Evolutionary conservation across 768 basidiomycete genomes (phyloP).

Genomic region (Dioszegia aurantiaca): DNA sequence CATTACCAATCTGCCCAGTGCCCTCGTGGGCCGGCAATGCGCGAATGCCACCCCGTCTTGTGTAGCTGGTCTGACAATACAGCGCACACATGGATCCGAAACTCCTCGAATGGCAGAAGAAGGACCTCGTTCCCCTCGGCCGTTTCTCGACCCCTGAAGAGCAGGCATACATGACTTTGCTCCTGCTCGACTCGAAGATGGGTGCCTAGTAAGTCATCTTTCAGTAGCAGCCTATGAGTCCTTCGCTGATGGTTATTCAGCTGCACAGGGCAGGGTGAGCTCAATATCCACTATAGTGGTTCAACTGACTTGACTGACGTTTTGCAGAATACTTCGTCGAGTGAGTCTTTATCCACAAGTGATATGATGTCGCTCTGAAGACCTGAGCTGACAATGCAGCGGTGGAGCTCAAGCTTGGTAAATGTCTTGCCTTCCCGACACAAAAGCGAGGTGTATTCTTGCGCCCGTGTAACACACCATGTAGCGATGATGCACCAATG

Average conservation of each 20-base stretch:
- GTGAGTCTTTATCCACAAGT: neutral
- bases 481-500: constrained; percentile 7
- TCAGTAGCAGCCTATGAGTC: neutral
- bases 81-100: constrained; percentile 57
- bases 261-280: constrained; percentile 13
- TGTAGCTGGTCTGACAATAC: constrained; percentile 2
- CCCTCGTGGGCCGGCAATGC: too few species aligned
- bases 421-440: neutral
- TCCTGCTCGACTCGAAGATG: constrained; percentile 55
- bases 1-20: neutral
- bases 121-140: constrained; percentile 57
- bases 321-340: constrained; percentile 11
- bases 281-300: too few species aligned
- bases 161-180: constrained; percentile 60
- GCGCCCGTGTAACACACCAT: neutral
- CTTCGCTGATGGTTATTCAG: neutral
- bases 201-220: constrained; percentile 21
- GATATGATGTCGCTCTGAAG: neutral
- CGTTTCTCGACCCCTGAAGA: constrained; percentile 65
- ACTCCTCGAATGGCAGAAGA: constrained; percentile 58
- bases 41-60: too few species aligned
- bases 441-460: neutral
- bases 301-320: neutral
- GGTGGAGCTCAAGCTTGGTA: constrained; percentile 16
- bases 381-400: constrained; percentile 1